Percentiles rank a stretch among this genome's conserved stretches.
Evolutionary conservation across 208 protist genomes (phyloP).

Genomic region (Wallacemonas sp.): DNA sequence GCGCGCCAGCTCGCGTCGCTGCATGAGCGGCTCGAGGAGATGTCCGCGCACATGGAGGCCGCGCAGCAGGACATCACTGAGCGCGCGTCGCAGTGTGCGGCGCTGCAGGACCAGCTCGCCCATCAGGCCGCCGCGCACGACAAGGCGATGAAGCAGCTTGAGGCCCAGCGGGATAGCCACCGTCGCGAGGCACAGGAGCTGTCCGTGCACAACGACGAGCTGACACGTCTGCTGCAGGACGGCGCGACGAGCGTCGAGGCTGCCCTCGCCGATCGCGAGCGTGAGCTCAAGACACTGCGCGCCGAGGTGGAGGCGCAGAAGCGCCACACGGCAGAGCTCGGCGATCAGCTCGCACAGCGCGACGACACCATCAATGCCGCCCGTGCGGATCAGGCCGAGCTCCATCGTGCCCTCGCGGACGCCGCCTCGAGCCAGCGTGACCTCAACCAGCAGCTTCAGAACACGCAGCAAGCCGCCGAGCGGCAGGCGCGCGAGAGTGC

Average conservation of each 20-base stretch:
- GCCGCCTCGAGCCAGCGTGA: conserved; percentile 9
- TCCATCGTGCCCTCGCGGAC: conserved; percentile 11
- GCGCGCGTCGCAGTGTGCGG: conserved; percentile 9
- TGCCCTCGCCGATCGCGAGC: conserved; percentile 36
- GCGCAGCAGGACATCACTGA: conserved; percentile 30
- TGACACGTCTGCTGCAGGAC: conserved; percentile 43
- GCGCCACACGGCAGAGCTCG: conserved; percentile 27
- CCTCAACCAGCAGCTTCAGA: conserved; percentile 24
- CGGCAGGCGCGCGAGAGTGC: conserved; percentile 30
- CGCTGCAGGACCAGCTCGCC: conserved; percentile 4
- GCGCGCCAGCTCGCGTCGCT: conserved; percentile 27
- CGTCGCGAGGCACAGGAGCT: conserved; percentile 24
- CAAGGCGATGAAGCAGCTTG: conserved; percentile 6
- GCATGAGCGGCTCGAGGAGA: conserved; percentile 30
- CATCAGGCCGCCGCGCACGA: conserved; percentile 13
- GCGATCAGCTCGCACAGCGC: conserved; percentile 24
- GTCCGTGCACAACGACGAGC: conserved; percentile 39
- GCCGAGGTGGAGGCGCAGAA: conserved; percentile 30
- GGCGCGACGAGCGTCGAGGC: conserved; percentile 53
- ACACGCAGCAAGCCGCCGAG: conserved; percentile 23
- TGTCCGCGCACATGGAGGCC: conserved; percentile 27
- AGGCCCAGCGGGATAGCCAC: conserved; percentile 20
- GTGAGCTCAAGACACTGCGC: conserved; percentile 26
- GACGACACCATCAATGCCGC: conserved; percentile 10
- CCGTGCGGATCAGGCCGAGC: conserved; percentile 4